Conservation (phyloP, 495 filamentous ascomycete genomes). For the Xanthoparmelia taractica region DNA sequence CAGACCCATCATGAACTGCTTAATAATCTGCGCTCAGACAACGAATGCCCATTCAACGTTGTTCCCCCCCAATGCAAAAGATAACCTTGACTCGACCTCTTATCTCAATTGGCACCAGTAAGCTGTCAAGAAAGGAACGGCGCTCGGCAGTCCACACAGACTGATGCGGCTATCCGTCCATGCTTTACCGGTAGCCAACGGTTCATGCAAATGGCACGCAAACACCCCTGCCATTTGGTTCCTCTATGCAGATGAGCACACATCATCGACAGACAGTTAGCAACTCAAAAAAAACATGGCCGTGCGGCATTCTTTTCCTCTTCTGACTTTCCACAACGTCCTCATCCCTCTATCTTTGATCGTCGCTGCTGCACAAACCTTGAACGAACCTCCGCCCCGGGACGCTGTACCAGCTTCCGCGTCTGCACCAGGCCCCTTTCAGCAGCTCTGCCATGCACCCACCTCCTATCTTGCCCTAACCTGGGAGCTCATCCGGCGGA, state of each 20-base stretch:
- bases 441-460: constrained; percentile 9
- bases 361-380: constrained; percentile 6
- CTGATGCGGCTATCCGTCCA: constrained; percentile 10
- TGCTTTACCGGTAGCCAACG: constrained; percentile 16
- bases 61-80: too few species aligned
- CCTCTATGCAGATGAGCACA: constrained; percentile 4
- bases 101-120: not conserved
- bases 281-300: constrained; percentile 1
- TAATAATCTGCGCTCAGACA: not conserved
- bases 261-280: constrained; percentile 6
- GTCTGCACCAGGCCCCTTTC: not conserved
- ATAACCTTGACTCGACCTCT: not conserved
- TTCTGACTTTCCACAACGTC: not conserved
- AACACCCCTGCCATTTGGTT: constrained; percentile 12
- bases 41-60: not conserved
- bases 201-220: constrained; percentile 16
- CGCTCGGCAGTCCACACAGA: not conserved
- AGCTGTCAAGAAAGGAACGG: not conserved
- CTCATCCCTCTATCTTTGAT: constrained; percentile 4
- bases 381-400: not conserved
- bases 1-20: too few species aligned
- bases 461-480: not conserved
- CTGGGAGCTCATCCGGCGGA: constrained; percentile 2
- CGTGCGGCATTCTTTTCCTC: not conserved
- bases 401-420: not conserved